phyloP scores from a whole-genome alignment of 495 filamentous ascomycete species.

The Lasiosphaeris hirsuta region DNA sequence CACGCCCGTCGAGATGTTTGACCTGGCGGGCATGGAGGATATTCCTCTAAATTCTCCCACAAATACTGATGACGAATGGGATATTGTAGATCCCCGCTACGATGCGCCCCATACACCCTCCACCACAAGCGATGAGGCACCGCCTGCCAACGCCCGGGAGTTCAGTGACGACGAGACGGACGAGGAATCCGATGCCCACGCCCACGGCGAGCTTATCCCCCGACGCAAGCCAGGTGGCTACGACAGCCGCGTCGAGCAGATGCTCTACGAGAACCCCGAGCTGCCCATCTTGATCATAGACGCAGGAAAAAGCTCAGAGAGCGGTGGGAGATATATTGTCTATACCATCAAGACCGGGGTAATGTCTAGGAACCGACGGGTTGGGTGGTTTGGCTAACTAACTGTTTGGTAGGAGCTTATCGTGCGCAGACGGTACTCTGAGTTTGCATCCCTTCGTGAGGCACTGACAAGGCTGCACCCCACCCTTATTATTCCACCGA shows the following conservation, averaged over 20 bases:
- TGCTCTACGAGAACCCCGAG: slow-evolving; percentile 90
- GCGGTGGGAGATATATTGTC: slow-evolving; percentile 83
- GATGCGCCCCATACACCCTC: slow-evolving; percentile 44
- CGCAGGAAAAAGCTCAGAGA: slow-evolving; percentile 92
- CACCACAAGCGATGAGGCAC: slow-evolving; percentile 41
- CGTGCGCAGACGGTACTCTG: slow-evolving; percentile 91
- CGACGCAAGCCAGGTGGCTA: slow-evolving; percentile 79
- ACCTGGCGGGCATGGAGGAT: slow-evolving; percentile 29
- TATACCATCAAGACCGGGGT: slow-evolving; percentile 96
- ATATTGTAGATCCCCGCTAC: slow-evolving; percentile 40
- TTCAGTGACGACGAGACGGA: slow-evolving; percentile 35
- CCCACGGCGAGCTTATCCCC: slow-evolving; percentile 43
- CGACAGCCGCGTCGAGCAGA: slow-evolving; percentile 92
- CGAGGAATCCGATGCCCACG: slow-evolving; percentile 57
- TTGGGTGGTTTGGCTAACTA: slow-evolving; percentile 15
- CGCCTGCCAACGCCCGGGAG: slow-evolving; percentile 24
- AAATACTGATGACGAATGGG: slow-evolving; percentile 40
- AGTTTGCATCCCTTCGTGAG: slow-evolving; percentile 89
- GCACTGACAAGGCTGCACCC: slow-evolving; percentile 88
- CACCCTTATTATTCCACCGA: slow-evolving; percentile 90
- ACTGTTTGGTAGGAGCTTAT: slow-evolving; percentile 70
- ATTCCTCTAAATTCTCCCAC: slow-evolving; percentile 15
- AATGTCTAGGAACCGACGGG: slow-evolving; percentile 29
- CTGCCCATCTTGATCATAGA: slow-evolving; percentile 85
- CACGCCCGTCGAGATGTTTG: slow-evolving; percentile 28